phyloP scores from a whole-genome alignment of 2,329 filamentous ascomycete species.

The Tympanopsis confertula region DNA sequence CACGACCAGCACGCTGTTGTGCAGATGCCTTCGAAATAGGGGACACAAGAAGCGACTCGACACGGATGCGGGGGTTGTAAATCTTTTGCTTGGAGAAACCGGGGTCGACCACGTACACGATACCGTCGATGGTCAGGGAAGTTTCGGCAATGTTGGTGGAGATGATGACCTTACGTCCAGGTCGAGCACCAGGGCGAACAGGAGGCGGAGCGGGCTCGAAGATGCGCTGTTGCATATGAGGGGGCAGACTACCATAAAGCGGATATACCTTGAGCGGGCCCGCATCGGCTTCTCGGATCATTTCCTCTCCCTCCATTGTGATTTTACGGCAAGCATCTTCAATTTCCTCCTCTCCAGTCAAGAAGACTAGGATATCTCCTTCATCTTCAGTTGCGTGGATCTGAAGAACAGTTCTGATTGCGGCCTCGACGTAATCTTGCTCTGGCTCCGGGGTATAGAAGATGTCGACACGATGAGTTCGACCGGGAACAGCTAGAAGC shows the following conservation, averaged over 20 bases:
- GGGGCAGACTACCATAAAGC: slow-evolving; percentile 85
- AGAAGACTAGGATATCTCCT: slow-evolving; percentile 84
- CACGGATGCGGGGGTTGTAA: slow-evolving; percentile 73
- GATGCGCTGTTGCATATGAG: slow-evolving; percentile 85
- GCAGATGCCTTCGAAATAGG: slow-evolving; percentile 76
- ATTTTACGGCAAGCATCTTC: slow-evolving; percentile 94
- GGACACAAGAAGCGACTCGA: slow-evolving; percentile 93
- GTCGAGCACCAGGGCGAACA: slow-evolving; percentile 61
- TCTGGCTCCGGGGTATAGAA: slow-evolving; percentile 97
- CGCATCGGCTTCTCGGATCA: slow-evolving; percentile 80
- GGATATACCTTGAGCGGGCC: slow-evolving; percentile 86
- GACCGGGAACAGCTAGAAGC: slow-evolving; percentile 82
- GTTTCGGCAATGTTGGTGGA: slow-evolving; percentile 98
- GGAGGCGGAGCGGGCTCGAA: slow-evolving; percentile 79
- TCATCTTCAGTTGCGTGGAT: slow-evolving; percentile 89
- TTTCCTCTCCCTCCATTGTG: slow-evolving; percentile 76
- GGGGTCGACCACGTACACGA: slow-evolving; percentile 69
- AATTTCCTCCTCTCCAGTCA: slow-evolving; percentile 97
- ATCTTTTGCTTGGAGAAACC: slow-evolving; percentile 72
- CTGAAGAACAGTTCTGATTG: slow-evolving; percentile 85
- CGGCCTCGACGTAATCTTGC: slow-evolving; percentile 91
- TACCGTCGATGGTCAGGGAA: slow-evolving; percentile 78
- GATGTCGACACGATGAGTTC: slow-evolving; percentile 93
- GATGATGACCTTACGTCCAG: slow-evolving; percentile 87
- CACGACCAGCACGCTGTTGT: slow-evolving; percentile 67